phyloP scores from a whole-genome alignment of 129 eudicot species.

The Artemisia tridentata region DNA sequence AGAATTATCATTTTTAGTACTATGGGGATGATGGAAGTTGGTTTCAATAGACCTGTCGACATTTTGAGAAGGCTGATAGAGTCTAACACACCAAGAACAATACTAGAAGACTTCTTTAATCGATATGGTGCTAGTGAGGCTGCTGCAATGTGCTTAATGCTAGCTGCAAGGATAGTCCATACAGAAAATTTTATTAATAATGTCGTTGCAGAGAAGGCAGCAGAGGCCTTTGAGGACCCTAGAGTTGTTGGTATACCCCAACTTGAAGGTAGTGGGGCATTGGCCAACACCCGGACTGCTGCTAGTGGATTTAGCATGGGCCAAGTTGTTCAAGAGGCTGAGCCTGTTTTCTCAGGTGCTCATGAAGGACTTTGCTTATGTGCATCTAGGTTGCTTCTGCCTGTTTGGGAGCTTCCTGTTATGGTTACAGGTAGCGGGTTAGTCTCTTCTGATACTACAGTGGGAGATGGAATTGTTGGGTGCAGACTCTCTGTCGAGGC shows the following conservation, averaged over 20 bases:
- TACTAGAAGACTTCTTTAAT: conserved; percentile 83
- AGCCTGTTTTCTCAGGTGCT: conserved; percentile 98
- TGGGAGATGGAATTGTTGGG: conserved; percentile 55
- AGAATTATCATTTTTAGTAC: conserved; percentile 80
- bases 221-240: conserved; percentile 98
- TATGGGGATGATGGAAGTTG: conserved; percentile 99
- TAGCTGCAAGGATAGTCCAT: conserved; percentile 66
- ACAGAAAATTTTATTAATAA: conserved; percentile 67
- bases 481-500: conserved; percentile 81
- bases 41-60: conserved; percentile 88
- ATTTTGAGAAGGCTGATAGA: conserved; percentile 80
- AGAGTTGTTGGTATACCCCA: conserved; percentile 89
- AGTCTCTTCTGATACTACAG: conserved; percentile 46
- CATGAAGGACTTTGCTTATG: conserved; percentile 91
- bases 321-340: conserved; percentile 97
- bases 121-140: conserved; percentile 98
- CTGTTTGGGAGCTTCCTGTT: conserved; percentile 93
- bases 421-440: conserved; percentile 24
- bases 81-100: conserved; percentile 80
- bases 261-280: conserved; percentile 79
- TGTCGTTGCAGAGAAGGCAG: conserved; percentile 92
- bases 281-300: conserved; percentile 73
- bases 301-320: conserved; percentile 99
- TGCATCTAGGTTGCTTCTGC: conserved; percentile 84
- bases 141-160: conserved; percentile 96